These are phyloP conservation scores for Hymenoscyphus albidus DNA, from an alignment of 2,329 filamentous ascomycete species.

Conservation along the genomic window DNA sequence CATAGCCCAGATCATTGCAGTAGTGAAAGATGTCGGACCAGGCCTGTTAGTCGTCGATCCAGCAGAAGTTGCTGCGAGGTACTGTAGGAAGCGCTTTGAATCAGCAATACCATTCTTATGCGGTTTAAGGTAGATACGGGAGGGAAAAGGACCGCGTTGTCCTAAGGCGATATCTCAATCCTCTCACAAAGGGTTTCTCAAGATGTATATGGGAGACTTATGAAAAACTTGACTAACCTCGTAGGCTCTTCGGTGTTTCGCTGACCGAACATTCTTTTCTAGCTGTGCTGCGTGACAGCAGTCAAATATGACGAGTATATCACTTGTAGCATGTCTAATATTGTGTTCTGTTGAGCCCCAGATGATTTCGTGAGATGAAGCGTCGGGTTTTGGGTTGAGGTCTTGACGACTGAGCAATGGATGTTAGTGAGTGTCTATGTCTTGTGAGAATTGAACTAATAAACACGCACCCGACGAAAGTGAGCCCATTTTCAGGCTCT, in stretches of 20 bases:
- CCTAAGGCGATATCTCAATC: too few relatives aligned
- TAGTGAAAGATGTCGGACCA: slow-evolving; percentile 17
- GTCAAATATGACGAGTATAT: slow-evolving; percentile 23
- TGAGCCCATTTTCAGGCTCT: slow-evolving; percentile 3
- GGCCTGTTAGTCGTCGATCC: slow-evolving; percentile 9
- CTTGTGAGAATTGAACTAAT: background rate
- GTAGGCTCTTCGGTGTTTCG: slow-evolving; percentile 12
- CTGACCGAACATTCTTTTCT: slow-evolving; percentile 1
- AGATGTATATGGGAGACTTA: too few relatives aligned
- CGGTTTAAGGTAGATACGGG: too few relatives aligned
- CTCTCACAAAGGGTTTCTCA: too few relatives aligned
- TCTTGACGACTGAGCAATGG: background rate
- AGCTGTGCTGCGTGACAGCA: slow-evolving; percentile 23
- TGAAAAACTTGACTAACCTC: slow-evolving; percentile 3
- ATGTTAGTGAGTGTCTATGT: background rate
- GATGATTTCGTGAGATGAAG: slow-evolving; percentile 5
- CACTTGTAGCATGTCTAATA: slow-evolving; percentile 12
- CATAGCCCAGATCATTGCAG: slow-evolving; percentile 18
- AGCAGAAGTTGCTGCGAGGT: slow-evolving; percentile 18
- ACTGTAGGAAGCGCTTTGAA: background rate
- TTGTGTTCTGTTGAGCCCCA: slow-evolving; percentile 16
- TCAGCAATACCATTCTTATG: too few relatives aligned
- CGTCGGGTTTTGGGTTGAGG: background rate
- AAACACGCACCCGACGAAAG: slow-evolving; percentile 12
- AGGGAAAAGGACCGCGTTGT: too few relatives aligned